Evolutionary conservation across 768 basidiomycete genomes (phyloP).

Genomic region (Lentinus tigrinus): DNA sequence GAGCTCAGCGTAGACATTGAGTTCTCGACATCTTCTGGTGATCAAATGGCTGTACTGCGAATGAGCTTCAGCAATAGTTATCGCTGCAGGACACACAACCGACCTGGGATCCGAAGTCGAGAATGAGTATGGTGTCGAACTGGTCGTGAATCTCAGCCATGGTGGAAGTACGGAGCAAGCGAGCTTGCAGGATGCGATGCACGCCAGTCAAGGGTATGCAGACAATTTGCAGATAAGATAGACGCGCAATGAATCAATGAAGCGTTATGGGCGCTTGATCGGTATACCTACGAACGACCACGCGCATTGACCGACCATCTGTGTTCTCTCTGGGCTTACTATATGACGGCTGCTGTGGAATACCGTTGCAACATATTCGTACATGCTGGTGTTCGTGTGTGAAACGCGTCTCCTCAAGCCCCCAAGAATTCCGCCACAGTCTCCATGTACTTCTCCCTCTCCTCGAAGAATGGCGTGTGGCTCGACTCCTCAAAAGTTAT

Average conservation of each 20-base stretch:
- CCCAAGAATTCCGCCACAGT: conserved; percentile 22
- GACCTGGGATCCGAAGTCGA: conserved; percentile 98
- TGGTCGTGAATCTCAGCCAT: conserved; percentile 93
- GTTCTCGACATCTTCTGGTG: conserved; percentile 94
- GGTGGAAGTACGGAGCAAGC: background rate
- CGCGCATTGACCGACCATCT: background rate
- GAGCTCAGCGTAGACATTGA: conserved; percentile 96
- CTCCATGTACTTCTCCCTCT: conserved; percentile 28
- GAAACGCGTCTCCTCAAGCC: no score
- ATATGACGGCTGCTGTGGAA: background rate
- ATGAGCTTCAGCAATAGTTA: conserved; percentile 14
- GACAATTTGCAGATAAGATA: conserved; percentile 20
- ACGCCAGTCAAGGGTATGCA: no score
- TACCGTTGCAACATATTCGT: no score
- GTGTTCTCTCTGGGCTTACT: background rate
- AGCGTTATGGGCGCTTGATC: background rate
- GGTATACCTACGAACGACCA: background rate
- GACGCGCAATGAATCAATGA: background rate
- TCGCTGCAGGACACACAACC: conserved; percentile 10
- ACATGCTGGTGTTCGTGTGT: no score
- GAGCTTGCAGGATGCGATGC: background rate
- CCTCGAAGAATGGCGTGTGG: conserved; percentile 32
- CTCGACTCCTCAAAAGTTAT: conserved; percentile 30
- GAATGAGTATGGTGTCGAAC: conserved; percentile 93
- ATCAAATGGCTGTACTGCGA: conserved; percentile 94